These are phyloP conservation scores for Litchi chinensis DNA, from an alignment of 345 rosid species.

Conservation along the genomic window DNA sequence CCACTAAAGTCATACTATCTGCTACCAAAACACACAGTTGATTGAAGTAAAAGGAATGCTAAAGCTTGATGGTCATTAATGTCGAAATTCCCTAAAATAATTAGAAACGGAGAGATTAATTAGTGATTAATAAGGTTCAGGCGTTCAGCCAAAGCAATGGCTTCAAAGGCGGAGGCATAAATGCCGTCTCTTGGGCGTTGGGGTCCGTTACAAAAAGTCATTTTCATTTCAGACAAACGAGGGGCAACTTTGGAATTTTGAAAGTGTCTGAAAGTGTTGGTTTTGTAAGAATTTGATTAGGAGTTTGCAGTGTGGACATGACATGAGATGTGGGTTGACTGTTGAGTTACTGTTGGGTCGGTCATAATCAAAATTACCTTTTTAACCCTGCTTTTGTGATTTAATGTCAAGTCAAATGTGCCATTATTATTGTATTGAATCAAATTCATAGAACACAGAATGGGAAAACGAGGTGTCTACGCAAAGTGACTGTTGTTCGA, in stretches of 20 bases:
- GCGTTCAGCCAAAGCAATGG: no score
- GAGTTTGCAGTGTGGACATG: neutral
- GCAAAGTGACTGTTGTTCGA: no score
- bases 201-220: neutral
- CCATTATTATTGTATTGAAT: no score
- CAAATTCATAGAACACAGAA: neutral
- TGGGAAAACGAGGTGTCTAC: neutral
- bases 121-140: neutral
- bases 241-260: slow-evolving; percentile 7
- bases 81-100: neutral
- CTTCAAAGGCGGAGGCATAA: neutral
- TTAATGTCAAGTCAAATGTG: neutral
- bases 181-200: neutral
- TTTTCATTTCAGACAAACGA: neutral
- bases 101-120: neutral
- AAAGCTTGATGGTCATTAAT: neutral
- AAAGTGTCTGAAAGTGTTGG: neutral
- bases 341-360: neutral
- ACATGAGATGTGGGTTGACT: neutral
- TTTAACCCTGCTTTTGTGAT: neutral
- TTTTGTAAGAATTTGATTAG: neutral
- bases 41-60: neutral
- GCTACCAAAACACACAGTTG: no score
- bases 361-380: neutral
- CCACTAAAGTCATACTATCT: no score